Conservation (phyloP, 495 filamentous ascomycete species). For the Lineolata rhizophorae region DNA sequence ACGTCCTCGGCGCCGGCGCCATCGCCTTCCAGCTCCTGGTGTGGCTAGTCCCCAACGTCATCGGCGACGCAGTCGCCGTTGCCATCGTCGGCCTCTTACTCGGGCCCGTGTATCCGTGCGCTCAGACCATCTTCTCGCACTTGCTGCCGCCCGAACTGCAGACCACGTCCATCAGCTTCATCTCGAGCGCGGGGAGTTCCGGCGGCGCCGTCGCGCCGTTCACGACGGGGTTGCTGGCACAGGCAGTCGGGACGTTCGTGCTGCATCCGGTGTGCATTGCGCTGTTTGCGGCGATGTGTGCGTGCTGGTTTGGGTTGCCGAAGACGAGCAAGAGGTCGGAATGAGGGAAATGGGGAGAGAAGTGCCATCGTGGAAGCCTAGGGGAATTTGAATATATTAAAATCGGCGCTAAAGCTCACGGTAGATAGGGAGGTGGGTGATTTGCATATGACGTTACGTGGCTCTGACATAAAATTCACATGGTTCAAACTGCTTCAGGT, state of each 20-base stretch:
- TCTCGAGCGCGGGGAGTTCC: constrained; percentile 49
- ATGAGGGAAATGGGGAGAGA: too few species aligned
- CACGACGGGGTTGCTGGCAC: constrained; percentile 46
- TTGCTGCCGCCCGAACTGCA: constrained; percentile 39
- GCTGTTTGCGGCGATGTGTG: constrained; percentile 47
- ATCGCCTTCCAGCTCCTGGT: constrained; percentile 46
- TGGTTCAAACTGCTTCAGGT: too few species aligned
- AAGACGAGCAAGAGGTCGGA: constrained; percentile 30
- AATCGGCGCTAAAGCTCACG: too few species aligned
- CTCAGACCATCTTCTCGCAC: constrained; percentile 40
- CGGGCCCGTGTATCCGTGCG: constrained; percentile 57
- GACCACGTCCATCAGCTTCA: constrained; percentile 43
- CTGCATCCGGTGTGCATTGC: constrained; percentile 47
- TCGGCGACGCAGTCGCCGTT: constrained; percentile 28
- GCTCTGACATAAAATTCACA: too few species aligned
- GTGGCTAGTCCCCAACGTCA: constrained; percentile 39
- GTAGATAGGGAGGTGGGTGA: too few species aligned
- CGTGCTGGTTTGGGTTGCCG: constrained; percentile 39
- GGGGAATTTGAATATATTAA: too few species aligned
- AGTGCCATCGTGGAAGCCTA: too few species aligned
- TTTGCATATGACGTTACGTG: too few species aligned
- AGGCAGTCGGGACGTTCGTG: constrained; percentile 47
- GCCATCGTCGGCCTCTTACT: constrained; percentile 54
- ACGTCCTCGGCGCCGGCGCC: constrained; percentile 33
- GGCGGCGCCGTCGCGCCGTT: constrained; percentile 60